phyloP scores from a whole-genome alignment of 2,329 filamentous ascomycete genomes.

The Curvularia spicifera region DNA sequence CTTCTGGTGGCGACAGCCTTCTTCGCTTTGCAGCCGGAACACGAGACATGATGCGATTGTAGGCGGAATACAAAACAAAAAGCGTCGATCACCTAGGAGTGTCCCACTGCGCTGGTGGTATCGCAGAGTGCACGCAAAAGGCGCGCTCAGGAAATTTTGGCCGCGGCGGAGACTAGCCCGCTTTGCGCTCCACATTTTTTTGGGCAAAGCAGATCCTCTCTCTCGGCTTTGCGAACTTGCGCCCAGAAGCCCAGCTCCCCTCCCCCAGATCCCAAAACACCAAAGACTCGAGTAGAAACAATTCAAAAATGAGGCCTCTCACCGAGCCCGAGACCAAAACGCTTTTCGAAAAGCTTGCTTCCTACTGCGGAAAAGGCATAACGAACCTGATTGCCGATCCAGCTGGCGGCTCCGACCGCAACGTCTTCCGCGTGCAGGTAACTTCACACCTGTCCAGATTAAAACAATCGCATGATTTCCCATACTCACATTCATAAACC shows the following conservation, averaged over 20 bases:
- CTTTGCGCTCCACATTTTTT: slow-evolving; percentile 23
- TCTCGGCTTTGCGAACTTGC: slow-evolving; percentile 21
- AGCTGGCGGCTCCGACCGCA: slow-evolving; percentile 42
- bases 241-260: not conserved
- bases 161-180: slow-evolving; percentile 26
- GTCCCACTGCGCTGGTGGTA: slow-evolving; percentile 3
- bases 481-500: slow-evolving; percentile 48
- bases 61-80: not conserved
- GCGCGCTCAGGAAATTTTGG: slow-evolving; percentile 33
- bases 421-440: slow-evolving; percentile 60
- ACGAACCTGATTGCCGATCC: slow-evolving; percentile 69
- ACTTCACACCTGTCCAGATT: not conserved
- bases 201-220: slow-evolving; percentile 7
- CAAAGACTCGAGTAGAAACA: slow-evolving; percentile 3
- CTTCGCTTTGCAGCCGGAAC: slow-evolving; percentile 47
- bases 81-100: not conserved
- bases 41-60: slow-evolving; percentile 37
- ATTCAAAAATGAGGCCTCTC: slow-evolving; percentile 73
- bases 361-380: slow-evolving; percentile 87
- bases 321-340: slow-evolving; percentile 80
- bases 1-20: slow-evolving; percentile 46
- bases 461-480: not conserved
- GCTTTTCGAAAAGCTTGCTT: slow-evolving; percentile 89
- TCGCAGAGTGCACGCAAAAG: slow-evolving; percentile 5
- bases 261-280: not conserved